A percentile compares a stretch with the other conserved stretches of the same genome.
phyloP scores from a whole-genome alignment of 2,329 filamentous ascomycete species.

The Pseudofabraea citricarpa region DNA sequence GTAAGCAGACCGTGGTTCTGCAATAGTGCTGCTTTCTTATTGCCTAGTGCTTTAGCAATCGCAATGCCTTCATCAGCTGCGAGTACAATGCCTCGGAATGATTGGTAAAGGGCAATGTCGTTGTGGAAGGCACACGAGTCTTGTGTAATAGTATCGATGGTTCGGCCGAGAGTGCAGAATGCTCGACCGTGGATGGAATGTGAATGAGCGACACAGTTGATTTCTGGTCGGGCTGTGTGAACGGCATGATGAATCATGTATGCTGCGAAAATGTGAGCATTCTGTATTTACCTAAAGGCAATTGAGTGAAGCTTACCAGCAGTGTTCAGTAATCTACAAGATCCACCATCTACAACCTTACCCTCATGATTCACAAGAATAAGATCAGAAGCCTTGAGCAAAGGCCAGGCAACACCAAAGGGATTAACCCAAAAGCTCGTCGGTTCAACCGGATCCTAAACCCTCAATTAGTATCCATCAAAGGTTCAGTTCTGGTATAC shows the following conservation, averaged over 20 bases:
- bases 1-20: constrained; percentile 52
- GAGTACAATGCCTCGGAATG: constrained; percentile 48
- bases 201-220: constrained; percentile 53
- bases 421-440: constrained; percentile 30
- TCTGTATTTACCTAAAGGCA: neutral
- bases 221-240: constrained; percentile 52
- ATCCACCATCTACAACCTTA: constrained; percentile 57
- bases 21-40: constrained; percentile 46
- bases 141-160: constrained; percentile 54
- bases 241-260: constrained; percentile 58
- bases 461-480: neutral
- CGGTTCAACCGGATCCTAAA: constrained; percentile 29
- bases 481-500: neutral
- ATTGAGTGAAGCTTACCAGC: constrained; percentile 25
- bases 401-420: constrained; percentile 29
- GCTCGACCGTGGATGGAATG: constrained; percentile 55
- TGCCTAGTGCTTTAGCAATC: constrained; percentile 42
- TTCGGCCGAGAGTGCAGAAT: constrained; percentile 56
- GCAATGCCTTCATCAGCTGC: constrained; percentile 44
- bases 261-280: constrained; percentile 31
- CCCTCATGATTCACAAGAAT: constrained; percentile 60
- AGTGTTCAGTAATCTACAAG: constrained; percentile 24
- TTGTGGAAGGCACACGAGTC: constrained; percentile 50
- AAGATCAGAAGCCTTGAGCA: constrained; percentile 59
- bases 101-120: constrained; percentile 32